phyloP scores from a whole-genome alignment of 352 stramenopile genomes.

The Globisporangium spiculum region DNA sequence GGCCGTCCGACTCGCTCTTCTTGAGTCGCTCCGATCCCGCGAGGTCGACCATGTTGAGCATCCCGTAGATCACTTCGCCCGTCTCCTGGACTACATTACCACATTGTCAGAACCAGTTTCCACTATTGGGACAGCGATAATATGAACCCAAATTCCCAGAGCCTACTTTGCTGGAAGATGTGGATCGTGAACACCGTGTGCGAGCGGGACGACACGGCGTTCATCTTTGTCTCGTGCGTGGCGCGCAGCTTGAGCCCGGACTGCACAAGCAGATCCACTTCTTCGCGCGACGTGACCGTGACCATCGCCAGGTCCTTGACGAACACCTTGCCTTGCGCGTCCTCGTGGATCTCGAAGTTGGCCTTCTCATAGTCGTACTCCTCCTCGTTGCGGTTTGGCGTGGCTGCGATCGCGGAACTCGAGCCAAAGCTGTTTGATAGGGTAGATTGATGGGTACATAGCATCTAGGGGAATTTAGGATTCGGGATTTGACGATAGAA shows the following conservation, averaged over 20 bases:
- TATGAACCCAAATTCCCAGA: neutral
- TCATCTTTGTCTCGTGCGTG: constrained; percentile 93
- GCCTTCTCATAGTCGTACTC: constrained; percentile 86
- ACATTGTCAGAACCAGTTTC: neutral
- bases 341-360: constrained; percentile 92
- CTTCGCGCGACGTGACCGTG: constrained; percentile 82
- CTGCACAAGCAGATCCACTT: constrained; percentile 84
- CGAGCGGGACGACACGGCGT: constrained; percentile 85
- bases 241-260: constrained; percentile 84
- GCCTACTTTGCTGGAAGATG: constrained; percentile 77
- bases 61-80: constrained; percentile 80
- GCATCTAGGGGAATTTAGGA: neutral
- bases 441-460: too few species aligned
- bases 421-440: constrained; percentile 47
- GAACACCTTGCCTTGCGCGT: constrained; percentile 90
- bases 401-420: constrained; percentile 20
- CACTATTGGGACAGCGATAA: neutral
- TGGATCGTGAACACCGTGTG: constrained; percentile 89
- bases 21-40: constrained; percentile 82
- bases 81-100: constrained; percentile 43
- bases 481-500: neutral
- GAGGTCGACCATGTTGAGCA: constrained; percentile 85
- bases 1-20: constrained; percentile 85
- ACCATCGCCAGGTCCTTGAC: constrained; percentile 92
- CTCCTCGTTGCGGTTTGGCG: constrained; percentile 39